These are phyloP conservation scores for Starmerella apicola DNA, from an alignment of 805 yeast genomes.

Conservation along the genomic window DNA sequence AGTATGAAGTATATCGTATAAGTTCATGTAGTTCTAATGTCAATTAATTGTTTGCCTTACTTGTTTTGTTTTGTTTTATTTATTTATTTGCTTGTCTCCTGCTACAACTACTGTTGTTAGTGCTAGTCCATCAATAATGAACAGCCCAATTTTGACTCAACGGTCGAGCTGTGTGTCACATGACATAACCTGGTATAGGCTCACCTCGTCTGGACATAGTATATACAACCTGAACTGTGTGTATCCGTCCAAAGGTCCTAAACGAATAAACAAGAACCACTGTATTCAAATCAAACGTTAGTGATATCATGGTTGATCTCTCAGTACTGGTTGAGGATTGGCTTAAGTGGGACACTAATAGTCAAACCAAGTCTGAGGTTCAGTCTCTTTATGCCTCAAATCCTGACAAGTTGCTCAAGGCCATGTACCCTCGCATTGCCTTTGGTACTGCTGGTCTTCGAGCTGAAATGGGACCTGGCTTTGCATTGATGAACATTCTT, in stretches of 20 bases:
- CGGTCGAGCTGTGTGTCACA: background rate
- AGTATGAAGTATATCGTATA: no score
- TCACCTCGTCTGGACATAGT: no score
- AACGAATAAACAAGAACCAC: no score
- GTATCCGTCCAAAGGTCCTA: no score
- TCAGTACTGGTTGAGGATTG: conserved; percentile 7
- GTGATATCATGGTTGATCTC: background rate
- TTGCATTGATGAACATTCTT: conserved; percentile 74
- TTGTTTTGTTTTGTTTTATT: no score
- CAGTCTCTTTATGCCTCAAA: conserved; percentile 1
- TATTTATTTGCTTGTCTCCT: no score
- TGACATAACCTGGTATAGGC: background rate
- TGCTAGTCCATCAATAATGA: no score
- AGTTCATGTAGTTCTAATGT: background rate
- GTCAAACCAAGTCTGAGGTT: conserved; percentile 6
- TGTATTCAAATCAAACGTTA: no score
- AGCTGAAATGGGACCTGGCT: conserved; percentile 82
- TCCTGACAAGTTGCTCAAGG: conserved; percentile 11
- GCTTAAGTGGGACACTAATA: conserved; percentile 13
- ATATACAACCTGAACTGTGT: no score
- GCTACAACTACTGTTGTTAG: no score
- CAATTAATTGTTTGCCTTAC: no score
- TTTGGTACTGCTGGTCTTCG: conserved; percentile 95
- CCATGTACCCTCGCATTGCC: conserved; percentile 37
- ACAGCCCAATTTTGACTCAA: no score